Percentiles rank a stretch among this genome's conserved stretches.
These are phyloP conservation scores for Euphorbia lathyris DNA, from an alignment of 345 rosid species.

Conservation along the genomic window DNA sequence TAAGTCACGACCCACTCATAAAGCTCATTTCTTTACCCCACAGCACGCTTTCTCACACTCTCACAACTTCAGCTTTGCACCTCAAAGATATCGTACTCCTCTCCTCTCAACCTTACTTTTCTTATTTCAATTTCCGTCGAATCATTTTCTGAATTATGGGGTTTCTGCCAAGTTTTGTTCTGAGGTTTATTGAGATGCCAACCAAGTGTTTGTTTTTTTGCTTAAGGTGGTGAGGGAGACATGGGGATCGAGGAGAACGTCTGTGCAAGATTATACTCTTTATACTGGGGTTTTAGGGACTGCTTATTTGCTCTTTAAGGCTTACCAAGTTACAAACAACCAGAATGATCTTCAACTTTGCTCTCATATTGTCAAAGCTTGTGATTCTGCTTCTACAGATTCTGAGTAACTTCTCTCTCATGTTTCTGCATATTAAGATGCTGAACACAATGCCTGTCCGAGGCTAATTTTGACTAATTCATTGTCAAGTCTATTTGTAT, in stretches of 20 bases:
- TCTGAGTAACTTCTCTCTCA: slow-evolving; percentile 35
- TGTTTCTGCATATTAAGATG: neutral
- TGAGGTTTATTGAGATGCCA: neutral
- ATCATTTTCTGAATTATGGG: neutral
- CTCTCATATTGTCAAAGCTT: slow-evolving; percentile 50
- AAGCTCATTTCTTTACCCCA: slow-evolving; percentile 42
- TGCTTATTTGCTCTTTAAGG: slow-evolving; percentile 54
- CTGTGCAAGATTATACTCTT: slow-evolving; percentile 48
- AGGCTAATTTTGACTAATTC: neutral
- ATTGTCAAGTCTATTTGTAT: neutral
- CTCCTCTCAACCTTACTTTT: neutral
- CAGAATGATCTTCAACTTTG: slow-evolving; percentile 50
- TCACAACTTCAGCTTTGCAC: slow-evolving; percentile 37
- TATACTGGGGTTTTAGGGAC: slow-evolving; percentile 66
- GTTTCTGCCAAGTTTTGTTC: neutral
- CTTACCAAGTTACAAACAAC: slow-evolving; percentile 45
- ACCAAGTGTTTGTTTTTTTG: neutral
- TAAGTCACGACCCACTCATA: slow-evolving; percentile 10
- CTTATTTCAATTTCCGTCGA: neutral
- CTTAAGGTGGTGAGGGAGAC: slow-evolving; percentile 57
- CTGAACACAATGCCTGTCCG: neutral
- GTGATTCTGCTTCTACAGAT: slow-evolving; percentile 59
- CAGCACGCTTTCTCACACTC: slow-evolving; percentile 30
- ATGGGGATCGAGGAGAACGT: slow-evolving; percentile 43
- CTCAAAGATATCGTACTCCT: slow-evolving; percentile 41